Conservation (phyloP, 352 stramenopile species). For the Globisporangium uncinulatum region DNA sequence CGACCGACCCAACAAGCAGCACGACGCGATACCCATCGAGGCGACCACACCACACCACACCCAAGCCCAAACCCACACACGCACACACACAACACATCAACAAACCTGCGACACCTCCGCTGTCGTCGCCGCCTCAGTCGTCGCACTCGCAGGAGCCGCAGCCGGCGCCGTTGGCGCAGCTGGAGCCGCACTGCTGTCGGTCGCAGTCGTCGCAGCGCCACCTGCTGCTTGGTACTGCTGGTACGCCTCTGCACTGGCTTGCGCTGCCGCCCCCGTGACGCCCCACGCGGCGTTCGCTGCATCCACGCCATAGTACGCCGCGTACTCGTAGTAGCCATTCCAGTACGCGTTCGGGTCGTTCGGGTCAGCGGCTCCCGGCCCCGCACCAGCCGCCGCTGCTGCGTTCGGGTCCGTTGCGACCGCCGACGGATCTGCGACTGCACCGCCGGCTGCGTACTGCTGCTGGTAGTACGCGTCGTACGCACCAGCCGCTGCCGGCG, state of each 20-base stretch:
- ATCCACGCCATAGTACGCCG: conserved; percentile 84
- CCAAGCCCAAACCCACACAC: conserved; percentile 19
- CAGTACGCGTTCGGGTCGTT: conserved; percentile 88
- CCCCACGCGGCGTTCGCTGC: conserved; percentile 82
- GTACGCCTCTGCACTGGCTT: conserved; percentile 65
- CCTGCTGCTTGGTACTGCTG: conserved; percentile 60
- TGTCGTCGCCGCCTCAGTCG: conserved; percentile 8
- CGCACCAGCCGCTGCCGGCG: conserved; percentile 21
- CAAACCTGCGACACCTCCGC: conserved; percentile 49
- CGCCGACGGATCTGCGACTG: conserved; percentile 7
- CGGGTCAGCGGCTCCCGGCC: conserved; percentile 43
- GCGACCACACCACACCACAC: conserved; percentile 10
- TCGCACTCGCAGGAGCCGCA: conserved; percentile 1
- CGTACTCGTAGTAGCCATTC: conserved; percentile 88
- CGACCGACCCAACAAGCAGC: conserved; percentile 8
- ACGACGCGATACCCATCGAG: conserved; percentile 8
- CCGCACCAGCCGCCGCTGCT: conserved; percentile 6
- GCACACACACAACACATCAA: conserved; percentile 26
- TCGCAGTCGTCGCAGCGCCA: too few relatives aligned
- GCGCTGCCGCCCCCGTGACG: conserved; percentile 65
- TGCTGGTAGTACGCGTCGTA: conserved; percentile 80
- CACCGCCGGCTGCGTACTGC: conserved; percentile 35
- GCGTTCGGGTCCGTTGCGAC: conserved; percentile 5
- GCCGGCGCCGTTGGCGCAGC: conserved; percentile 7
- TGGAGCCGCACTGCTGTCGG: conserved; percentile 7